These are phyloP conservation scores for Peziza echinospora DNA, from an alignment of 495 filamentous ascomycete genomes.

Conservation along the genomic window DNA sequence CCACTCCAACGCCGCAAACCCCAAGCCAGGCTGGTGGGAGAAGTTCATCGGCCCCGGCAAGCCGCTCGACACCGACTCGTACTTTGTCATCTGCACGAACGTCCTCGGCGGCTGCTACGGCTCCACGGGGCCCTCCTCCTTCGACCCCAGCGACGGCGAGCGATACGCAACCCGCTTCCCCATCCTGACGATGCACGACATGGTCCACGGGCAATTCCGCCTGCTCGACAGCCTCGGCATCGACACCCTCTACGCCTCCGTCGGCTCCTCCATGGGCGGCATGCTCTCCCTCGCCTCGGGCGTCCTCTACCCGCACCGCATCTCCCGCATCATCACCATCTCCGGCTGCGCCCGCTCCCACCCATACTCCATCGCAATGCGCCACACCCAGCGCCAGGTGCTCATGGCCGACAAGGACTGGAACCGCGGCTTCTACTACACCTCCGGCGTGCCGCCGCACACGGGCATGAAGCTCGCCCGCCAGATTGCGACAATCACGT, in stretches of 20 bases:
- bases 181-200: constrained; percentile 89
- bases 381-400: constrained; percentile 93
- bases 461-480: constrained; percentile 93
- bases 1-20: constrained; percentile 64
- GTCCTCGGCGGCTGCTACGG: constrained; percentile 93
- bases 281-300: constrained; percentile 92
- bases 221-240: constrained; percentile 66
- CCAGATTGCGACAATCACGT: constrained; percentile 94
- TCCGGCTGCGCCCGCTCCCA: constrained; percentile 88
- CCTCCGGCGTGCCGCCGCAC: constrained; percentile 65
- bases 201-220: constrained; percentile 88
- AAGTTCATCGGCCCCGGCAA: constrained; percentile 86
- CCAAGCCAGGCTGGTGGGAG: constrained; percentile 95
- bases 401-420: constrained; percentile 98
- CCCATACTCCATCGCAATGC: constrained; percentile 96
- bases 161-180: constrained; percentile 89
- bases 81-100: constrained; percentile 90
- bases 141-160: constrained; percentile 74
- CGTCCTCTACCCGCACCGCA: constrained; percentile 60
- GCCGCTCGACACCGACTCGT: constrained; percentile 74
- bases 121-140: constrained; percentile 69
- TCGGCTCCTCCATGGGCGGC: constrained; percentile 92
- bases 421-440: constrained; percentile 91
- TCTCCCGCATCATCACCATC: constrained; percentile 68
- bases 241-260: constrained; percentile 66